A percentile compares a stretch with the other conserved stretches of the same genome.
Evolutionary conservation across 73 alveolate genomes (phyloP).

Genomic region (Uronychia setigera): DNA sequence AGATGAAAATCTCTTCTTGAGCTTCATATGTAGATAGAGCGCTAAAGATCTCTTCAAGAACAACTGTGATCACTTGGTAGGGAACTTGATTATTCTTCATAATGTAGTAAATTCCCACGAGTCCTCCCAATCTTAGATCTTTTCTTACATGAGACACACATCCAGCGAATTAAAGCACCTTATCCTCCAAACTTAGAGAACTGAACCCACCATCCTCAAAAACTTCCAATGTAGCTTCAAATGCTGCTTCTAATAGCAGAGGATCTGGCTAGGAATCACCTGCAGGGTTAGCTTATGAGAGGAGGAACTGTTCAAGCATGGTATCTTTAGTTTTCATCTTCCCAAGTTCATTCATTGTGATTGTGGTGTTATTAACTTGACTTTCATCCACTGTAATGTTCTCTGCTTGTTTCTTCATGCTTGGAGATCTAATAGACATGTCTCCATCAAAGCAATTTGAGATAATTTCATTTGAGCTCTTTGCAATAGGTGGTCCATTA

Average conservation of each 20-base stretch:
- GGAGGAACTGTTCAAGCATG: too few relatives aligned
- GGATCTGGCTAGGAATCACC: neutral
- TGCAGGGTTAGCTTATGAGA: too few relatives aligned
- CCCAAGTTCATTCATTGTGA: neutral
- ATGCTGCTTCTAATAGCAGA: constrained; percentile 34
- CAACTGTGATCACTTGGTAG: too few relatives aligned
- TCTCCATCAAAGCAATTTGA: constrained; percentile 8
- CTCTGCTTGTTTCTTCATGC: constrained; percentile 5
- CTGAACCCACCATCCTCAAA: too few relatives aligned
- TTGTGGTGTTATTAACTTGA: neutral
- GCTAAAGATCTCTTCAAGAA: too few relatives aligned
- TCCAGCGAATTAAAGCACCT: too few relatives aligned
- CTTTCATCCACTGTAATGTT: neutral
- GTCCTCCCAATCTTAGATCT: constrained; percentile 67
- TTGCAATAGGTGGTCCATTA: neutral
- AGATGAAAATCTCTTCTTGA: constrained; percentile 74
- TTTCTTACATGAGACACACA: too few relatives aligned
- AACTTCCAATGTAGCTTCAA: constrained; percentile 26
- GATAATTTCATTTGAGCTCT: constrained; percentile 5
- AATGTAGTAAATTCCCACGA: constrained; percentile 71
- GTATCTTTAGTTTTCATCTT: constrained; percentile 6
- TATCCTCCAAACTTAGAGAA: too few relatives aligned
- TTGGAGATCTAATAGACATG: neutral
- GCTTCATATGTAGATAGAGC: too few relatives aligned
- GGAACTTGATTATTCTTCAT: too few relatives aligned